Evolutionary conservation across 2,329 filamentous ascomycete species (phyloP), one percentile per base, ranked within the genome.

Genomic region (Simplicillium aogashimaense): DNA sequence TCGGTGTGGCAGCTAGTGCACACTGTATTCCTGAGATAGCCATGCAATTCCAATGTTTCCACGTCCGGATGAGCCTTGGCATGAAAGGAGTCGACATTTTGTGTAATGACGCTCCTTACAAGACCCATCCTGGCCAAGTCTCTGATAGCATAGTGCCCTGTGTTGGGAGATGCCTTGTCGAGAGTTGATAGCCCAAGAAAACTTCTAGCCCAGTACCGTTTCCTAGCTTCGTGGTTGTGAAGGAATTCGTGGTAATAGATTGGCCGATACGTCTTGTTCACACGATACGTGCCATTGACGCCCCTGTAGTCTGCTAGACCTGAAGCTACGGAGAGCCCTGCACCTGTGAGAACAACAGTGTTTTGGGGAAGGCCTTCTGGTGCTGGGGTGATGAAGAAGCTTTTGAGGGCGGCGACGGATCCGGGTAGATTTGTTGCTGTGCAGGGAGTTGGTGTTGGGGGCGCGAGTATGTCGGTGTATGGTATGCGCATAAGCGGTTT

Each of bases 11-110:
- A 98, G 50, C 78, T 85, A 11, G 83, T 76, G 64, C 92, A 98
- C 39, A 88, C 74, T 25, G 88, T 74, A 25, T 82, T 78, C 47
- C 89, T 76, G 37, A 98, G 71, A 60, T 92, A 94, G 49, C 92
- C 92, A 59, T 98, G 92, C 37, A 98, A 72, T 61, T 97, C 90
- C 35, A 94, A 67, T 9, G 86, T 92, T 6, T 77, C 73, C 34
- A 89, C 63, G 9, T 69, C 56, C 0, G 88, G 86, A 59, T 95
- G 89, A 1, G 87, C 83, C 43, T 65, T 65, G 3, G 74, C 69
- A 60, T 98, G 92, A 57, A 98, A 94, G 3, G 88, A 95, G 63
- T 98, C 92, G 38, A 98, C 92, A 56, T 97, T 97, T 58, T 98
- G 92, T 32, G 92, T 97, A 50, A 98, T 79, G 43, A 95, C 85